phyloP scores from a whole-genome alignment of 768 basidiomycete species.

The Russula virescens region DNA sequence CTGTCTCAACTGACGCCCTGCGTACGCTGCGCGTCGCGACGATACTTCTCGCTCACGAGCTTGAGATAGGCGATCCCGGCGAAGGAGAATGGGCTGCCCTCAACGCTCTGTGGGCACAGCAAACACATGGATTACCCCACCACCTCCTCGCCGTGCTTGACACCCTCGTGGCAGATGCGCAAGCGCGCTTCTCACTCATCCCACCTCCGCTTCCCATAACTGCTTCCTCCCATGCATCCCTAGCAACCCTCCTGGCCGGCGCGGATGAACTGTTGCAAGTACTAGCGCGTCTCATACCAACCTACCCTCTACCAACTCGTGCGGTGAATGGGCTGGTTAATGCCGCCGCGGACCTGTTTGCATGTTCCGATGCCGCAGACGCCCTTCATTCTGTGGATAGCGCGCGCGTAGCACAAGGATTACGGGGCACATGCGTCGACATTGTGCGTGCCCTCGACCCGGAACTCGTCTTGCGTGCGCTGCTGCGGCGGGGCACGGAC shows the following conservation, averaged over 20 bases:
- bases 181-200: conserved; percentile 43
- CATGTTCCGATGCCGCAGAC: conserved; percentile 45
- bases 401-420: conserved; percentile 38
- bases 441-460: conserved; percentile 43
- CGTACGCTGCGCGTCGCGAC: conserved; percentile 60
- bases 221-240: conserved; percentile 32
- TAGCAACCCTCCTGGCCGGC: conserved; percentile 52
- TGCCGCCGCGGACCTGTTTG: conserved; percentile 50
- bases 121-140: conserved; percentile 49
- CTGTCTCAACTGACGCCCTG: conserved; percentile 46
- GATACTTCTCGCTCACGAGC: conserved; percentile 48
- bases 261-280: conserved; percentile 50
- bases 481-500: conserved; percentile 46
- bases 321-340: conserved; percentile 40
- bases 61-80: conserved; percentile 37
- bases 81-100: conserved; percentile 50
- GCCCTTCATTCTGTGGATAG: conserved; percentile 37
- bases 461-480: conserved; percentile 47
- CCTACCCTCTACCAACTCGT: conserved; percentile 48
- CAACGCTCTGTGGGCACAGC: conserved; percentile 55
- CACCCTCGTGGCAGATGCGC: conserved; percentile 49
- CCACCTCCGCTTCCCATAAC: conserved; percentile 21
- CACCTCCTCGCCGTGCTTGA: conserved; percentile 50
- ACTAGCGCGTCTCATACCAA: conserved; percentile 40
- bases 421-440: conserved; percentile 48